Conservation (phyloP, 495 filamentous ascomycete species). For the Xylaria sp. region DNA sequence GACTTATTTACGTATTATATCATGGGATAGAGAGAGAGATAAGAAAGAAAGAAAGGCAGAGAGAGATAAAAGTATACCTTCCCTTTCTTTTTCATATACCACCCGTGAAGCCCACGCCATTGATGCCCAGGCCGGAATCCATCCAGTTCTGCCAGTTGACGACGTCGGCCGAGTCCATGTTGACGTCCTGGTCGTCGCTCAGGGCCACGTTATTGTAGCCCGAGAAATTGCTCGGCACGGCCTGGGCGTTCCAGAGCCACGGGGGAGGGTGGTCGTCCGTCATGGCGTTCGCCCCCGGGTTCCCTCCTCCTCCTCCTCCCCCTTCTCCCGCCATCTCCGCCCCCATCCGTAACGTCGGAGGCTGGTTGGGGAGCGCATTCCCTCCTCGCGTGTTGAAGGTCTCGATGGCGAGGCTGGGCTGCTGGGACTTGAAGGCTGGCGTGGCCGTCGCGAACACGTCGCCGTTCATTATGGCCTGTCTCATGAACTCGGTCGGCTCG, state of each 20-base stretch:
- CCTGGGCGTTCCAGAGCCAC: conserved; percentile 49
- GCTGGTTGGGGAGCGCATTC: conserved; percentile 10
- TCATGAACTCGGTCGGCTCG: conserved; percentile 26
- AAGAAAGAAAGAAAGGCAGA: too few species aligned
- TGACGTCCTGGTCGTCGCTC: conserved; percentile 43
- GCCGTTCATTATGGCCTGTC: conserved; percentile 18
- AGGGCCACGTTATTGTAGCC: conserved; percentile 19
- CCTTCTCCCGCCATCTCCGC: background rate
- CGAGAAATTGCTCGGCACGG: conserved; percentile 15
- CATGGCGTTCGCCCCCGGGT: conserved; percentile 26
- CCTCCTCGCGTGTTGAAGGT: conserved; percentile 24
- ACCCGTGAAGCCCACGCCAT: conserved; percentile 38
- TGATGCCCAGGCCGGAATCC: conserved; percentile 45
- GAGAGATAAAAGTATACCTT: too few species aligned
- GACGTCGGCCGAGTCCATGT: conserved; percentile 50
- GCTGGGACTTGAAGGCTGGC: conserved; percentile 10
- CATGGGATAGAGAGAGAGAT: too few species aligned
- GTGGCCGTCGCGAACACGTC: background rate
- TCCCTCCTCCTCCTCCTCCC: conserved; percentile 8
- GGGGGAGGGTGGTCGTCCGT: conserved; percentile 48
- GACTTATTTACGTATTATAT: background rate
- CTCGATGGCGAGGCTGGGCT: conserved; percentile 22
- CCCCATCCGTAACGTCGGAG: conserved; percentile 8
- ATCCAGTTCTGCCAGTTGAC: conserved; percentile 59
- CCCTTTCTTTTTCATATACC: conserved; percentile 29